Evolutionary conservation across 345 rosid genomes (phyloP).

Genomic region (Linum usitatissimum): DNA sequence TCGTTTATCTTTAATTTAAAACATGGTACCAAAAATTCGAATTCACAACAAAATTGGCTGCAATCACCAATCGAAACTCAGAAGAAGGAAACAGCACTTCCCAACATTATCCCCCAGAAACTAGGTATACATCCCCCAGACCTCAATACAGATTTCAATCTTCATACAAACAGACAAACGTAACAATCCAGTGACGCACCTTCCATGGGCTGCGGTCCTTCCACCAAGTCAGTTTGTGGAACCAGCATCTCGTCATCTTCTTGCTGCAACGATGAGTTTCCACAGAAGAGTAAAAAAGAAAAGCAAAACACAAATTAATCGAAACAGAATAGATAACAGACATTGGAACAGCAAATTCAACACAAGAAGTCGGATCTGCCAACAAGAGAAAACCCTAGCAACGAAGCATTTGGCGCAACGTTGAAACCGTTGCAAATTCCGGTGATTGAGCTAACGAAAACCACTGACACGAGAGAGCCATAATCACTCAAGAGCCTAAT

Average conservation of each 20-base stretch:
- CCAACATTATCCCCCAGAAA: background rate
- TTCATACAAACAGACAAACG: slow-evolving; percentile 8
- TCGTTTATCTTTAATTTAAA: background rate
- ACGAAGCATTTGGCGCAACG: background rate
- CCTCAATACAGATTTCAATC: background rate
- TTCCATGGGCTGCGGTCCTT: slow-evolving; percentile 40
- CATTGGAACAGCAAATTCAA: slow-evolving; percentile 7
- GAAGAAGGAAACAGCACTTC: background rate
- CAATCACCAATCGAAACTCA: background rate
- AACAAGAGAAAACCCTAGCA: slow-evolving; percentile 26
- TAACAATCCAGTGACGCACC: slow-evolving; percentile 13
- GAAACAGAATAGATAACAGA: background rate
- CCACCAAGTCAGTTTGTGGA: slow-evolving; percentile 27
- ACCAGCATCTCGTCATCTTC: slow-evolving; percentile 38
- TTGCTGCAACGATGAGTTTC: slow-evolving; percentile 11
- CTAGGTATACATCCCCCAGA: background rate
- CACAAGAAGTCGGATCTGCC: slow-evolving; percentile 29
- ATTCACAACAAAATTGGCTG: background rate
- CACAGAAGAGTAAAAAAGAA: background rate
- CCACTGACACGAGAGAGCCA: background rate
- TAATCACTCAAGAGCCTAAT: background rate
- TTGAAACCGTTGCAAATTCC: background rate
- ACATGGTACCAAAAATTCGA: background rate
- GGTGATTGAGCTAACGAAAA: background rate
- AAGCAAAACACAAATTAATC: background rate